Evolutionary conservation across 2,329 filamentous ascomycete species (phyloP).

Genomic region (Ophiostoma ulmi): DNA sequence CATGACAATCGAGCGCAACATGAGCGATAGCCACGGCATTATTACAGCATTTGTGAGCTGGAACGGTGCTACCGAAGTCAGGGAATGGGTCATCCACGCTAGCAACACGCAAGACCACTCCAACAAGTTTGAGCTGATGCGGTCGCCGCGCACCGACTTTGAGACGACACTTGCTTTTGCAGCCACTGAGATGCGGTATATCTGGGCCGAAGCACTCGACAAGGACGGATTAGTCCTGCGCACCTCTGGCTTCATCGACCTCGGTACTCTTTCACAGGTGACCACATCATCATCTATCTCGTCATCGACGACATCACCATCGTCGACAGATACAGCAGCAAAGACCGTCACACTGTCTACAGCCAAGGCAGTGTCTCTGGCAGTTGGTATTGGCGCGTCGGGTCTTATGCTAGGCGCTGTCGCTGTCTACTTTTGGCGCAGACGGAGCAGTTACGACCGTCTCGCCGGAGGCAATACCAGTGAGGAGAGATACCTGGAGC

Average conservation of each 20-base stretch:
- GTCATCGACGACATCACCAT: not conserved
- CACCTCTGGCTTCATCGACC: not conserved
- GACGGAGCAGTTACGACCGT: not conserved
- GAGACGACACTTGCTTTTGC: constrained; percentile 11
- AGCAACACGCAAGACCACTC: not conserved
- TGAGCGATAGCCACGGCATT: not conserved
- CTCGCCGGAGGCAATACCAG: not conserved
- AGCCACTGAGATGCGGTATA: constrained; percentile 5
- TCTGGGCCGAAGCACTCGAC: constrained; percentile 22
- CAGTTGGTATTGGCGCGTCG: not conserved
- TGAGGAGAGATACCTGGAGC: constrained; percentile 7
- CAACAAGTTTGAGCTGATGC: not conserved
- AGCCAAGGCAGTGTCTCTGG: not conserved
- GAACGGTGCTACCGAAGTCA: constrained; percentile 42
- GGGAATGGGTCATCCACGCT: constrained; percentile 24
- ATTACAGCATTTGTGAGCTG: constrained; percentile 32
- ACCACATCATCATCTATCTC: not conserved
- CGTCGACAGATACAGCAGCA: not conserved
- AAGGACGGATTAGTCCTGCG: constrained; percentile 18
- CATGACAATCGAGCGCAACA: constrained; percentile 25
- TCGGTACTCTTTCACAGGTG: not conserved
- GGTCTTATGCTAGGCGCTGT: constrained; percentile 1
- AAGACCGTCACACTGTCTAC: not conserved
- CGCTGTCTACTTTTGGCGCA: not conserved
- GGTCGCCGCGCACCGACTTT: constrained; percentile 3